A percentile compares a stretch with the other conserved stretches of the same genome.
Conservation (phyloP, 2,329 filamentous ascomycete genomes). For the Penicillium brasilianum region DNA sequence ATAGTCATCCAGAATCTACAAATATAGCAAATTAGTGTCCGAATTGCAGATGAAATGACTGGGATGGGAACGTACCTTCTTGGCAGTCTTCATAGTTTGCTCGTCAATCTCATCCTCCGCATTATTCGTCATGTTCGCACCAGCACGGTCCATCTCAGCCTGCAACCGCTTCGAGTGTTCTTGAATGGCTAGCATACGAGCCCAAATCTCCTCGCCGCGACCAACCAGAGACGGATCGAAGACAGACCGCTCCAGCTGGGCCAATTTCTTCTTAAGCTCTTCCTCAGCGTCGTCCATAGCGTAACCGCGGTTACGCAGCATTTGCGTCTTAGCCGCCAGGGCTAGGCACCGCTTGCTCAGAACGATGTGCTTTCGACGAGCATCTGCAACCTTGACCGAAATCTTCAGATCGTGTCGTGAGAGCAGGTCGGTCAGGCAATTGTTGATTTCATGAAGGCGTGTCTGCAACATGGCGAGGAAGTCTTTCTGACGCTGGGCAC, state of each 20-base stretch:
- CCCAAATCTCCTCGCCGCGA: conserved; percentile 69
- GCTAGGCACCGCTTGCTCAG: conserved; percentile 65
- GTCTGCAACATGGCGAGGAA: conserved; percentile 63
- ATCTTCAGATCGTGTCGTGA: conserved; percentile 65
- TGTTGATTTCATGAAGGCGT: conserved; percentile 69
- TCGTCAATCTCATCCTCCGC: conserved; percentile 58
- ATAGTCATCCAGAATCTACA: conserved; percentile 57
- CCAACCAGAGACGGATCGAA: conserved; percentile 66
- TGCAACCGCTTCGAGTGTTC: conserved; percentile 64
- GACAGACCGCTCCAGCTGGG: conserved; percentile 62
- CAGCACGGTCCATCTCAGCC: conserved; percentile 63
- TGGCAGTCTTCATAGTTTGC: conserved; percentile 62
- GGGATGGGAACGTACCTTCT: conserved; percentile 56
- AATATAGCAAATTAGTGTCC: conserved; percentile 39
- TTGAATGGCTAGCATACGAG: conserved; percentile 66
- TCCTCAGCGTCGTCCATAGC: conserved; percentile 69
- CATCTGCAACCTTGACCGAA: conserved; percentile 62
- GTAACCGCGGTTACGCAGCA: conserved; percentile 67
- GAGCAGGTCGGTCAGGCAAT: conserved; percentile 62
- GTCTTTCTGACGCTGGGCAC: conserved; percentile 62
- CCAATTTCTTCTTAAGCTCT: conserved; percentile 65
- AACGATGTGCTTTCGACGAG: conserved; percentile 63
- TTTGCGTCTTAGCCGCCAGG: conserved; percentile 68
- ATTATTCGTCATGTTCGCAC: conserved; percentile 45
- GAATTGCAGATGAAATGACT: not conserved